These are phyloP conservation scores for Millerago galiae DNA, from an alignment of 805 yeast species.

Conservation along the genomic window DNA sequence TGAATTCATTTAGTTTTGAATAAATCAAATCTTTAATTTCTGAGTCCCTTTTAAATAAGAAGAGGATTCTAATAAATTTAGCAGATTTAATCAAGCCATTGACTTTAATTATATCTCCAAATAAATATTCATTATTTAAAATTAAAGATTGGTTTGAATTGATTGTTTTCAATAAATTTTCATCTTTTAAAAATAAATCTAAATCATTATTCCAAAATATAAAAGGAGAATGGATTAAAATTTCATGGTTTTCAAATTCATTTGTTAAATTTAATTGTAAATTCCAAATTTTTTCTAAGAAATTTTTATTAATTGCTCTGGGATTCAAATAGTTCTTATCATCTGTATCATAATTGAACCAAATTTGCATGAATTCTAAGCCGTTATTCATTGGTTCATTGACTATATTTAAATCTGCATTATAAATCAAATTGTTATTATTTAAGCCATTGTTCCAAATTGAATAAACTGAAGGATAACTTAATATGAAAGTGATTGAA, in stretches of 20 bases:
- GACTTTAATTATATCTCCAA: constrained; percentile 34
- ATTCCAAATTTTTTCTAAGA: constrained; percentile 28
- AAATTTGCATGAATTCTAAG: constrained; percentile 5
- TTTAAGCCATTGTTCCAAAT: constrained; percentile 10
- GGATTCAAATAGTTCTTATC: constrained; percentile 3
- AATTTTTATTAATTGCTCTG: constrained; percentile 30
- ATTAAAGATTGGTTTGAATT: constrained; percentile 26
- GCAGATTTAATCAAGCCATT: constrained; percentile 40
- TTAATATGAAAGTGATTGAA: constrained; percentile 37
- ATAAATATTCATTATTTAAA: constrained; percentile 23
- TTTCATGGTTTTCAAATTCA: constrained; percentile 4
- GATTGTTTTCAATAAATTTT: constrained; percentile 32
- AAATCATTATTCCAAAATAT: constrained; percentile 36
- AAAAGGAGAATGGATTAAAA: constrained; percentile 34
- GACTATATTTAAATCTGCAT: constrained; percentile 1
- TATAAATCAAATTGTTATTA: neutral
- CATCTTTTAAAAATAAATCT: constrained; percentile 25
- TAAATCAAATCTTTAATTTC: constrained; percentile 19
- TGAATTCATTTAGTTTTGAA: constrained; percentile 7
- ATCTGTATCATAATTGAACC: constrained; percentile 1
- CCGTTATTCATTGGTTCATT: neutral
- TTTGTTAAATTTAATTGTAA: constrained; percentile 29
- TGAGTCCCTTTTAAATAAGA: constrained; percentile 23
- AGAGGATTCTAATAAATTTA: constrained; percentile 30
- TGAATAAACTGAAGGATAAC: constrained; percentile 43